A percentile compares a stretch with the other conserved stretches of the same genome.
phyloP scores from a whole-genome alignment of 176 grass and related monocot genomes.

The Phyllostachys edulis region DNA sequence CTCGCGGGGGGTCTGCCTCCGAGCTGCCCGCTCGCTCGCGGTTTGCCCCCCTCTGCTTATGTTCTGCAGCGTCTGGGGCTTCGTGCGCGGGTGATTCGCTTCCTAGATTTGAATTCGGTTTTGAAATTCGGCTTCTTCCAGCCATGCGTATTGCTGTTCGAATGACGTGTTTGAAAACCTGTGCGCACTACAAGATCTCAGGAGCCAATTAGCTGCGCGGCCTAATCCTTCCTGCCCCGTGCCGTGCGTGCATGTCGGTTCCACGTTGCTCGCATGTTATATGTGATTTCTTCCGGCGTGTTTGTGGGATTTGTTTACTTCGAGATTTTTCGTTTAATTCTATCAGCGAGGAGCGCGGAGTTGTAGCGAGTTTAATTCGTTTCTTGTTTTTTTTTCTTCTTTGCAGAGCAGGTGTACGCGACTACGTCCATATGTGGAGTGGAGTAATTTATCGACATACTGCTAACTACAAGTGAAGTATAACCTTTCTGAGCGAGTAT shows the following conservation, averaged over 20 bases:
- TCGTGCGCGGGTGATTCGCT: not conserved
- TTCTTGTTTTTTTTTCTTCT: not conserved
- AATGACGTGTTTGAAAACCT: not conserved
- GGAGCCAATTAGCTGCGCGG: not conserved
- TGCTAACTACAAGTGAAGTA: not conserved
- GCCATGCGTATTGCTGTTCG: not conserved
- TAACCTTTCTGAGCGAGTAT: not conserved
- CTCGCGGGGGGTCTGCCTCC: no score
- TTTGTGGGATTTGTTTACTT: not conserved
- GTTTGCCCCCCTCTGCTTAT: not conserved
- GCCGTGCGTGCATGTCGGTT: not conserved
- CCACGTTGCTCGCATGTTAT: not conserved
- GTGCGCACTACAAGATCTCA: not conserved
- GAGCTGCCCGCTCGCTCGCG: not conserved
- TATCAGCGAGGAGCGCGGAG: not conserved
- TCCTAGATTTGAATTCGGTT: slow-evolving; percentile 15
- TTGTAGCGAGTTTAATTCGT: not conserved
- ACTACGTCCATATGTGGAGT: not conserved
- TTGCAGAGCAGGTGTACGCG: not conserved
- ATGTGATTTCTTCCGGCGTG: not conserved
- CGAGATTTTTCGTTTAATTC: not conserved
- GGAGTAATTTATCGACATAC: not conserved
- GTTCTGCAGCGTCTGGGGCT: not conserved
- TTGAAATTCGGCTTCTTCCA: not conserved
- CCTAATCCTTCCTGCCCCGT: not conserved